These are phyloP conservation scores for Nyctanthes arbortristis DNA, from an alignment of 257 asterid genomes.

Conservation along the genomic window DNA sequence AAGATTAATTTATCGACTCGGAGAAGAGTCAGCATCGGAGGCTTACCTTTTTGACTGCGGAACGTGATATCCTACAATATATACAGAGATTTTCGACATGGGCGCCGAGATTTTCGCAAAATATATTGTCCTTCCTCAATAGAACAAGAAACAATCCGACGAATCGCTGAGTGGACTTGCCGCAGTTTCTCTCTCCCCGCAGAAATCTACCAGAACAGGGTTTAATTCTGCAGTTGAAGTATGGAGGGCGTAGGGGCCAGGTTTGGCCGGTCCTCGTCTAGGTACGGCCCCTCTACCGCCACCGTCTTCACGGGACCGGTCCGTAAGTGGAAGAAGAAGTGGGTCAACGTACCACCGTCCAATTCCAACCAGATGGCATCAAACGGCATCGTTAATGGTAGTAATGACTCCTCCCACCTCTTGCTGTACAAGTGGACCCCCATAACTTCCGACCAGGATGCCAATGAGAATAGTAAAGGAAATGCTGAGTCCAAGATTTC, in stretches of 20 bases:
- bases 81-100: too few species aligned
- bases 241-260: conserved; percentile 98
- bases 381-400: conserved; percentile 49
- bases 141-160: background rate
- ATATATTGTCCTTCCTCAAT: background rate
- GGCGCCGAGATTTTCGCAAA: background rate
- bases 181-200: conserved; percentile 12
- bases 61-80: too few species aligned
- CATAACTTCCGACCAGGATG: conserved; percentile 43
- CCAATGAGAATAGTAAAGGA: conserved; percentile 18
- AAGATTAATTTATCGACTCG: too few species aligned
- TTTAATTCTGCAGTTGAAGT: background rate
- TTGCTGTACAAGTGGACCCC: conserved; percentile 86
- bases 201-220: conserved; percentile 9
- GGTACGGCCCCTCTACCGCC: conserved; percentile 71
- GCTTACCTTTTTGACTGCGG: too few species aligned
- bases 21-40: too few species aligned
- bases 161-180: background rate
- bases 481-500: conserved; percentile 45
- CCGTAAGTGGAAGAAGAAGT: conserved; percentile 78
- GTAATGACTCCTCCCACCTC: conserved; percentile 60
- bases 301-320: conserved; percentile 93
- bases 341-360: conserved; percentile 55
- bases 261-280: conserved; percentile 78
- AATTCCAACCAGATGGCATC: conserved; percentile 36